A percentile compares a stretch with the other conserved stretches of the same genome.
These are phyloP conservation scores for Begonia masoniana DNA, from an alignment of 306 rosid species.

Conservation along the genomic window DNA sequence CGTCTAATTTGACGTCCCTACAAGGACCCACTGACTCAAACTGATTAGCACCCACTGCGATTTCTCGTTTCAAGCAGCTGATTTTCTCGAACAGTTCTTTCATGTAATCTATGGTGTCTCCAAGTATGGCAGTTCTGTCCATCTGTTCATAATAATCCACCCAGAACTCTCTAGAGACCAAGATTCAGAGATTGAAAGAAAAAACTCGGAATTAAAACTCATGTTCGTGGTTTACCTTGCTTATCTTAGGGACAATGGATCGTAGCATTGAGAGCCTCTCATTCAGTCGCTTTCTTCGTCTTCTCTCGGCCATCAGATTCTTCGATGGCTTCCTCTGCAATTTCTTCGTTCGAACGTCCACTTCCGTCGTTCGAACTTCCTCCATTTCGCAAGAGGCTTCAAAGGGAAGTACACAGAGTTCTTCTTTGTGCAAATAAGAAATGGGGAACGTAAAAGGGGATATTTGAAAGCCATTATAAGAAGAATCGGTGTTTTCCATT, in stretches of 20 bases:
- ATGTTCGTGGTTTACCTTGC: conserved; percentile 41
- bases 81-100: conserved; percentile 78
- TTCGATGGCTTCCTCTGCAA: conserved; percentile 82
- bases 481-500: neutral
- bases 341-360: conserved; percentile 46
- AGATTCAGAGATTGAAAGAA: too few relatives aligned
- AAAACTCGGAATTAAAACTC: neutral
- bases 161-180: too few relatives aligned
- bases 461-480: conserved; percentile 2
- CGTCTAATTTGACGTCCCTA: conserved; percentile 55
- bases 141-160: conserved; percentile 28
- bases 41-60: conserved; percentile 25
- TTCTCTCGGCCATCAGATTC: conserved; percentile 93
- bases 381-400: conserved; percentile 44
- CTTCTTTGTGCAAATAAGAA: too few relatives aligned
- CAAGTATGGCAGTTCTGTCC: conserved; percentile 94
- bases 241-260: conserved; percentile 94
- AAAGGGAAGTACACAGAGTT: too few relatives aligned
- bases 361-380: conserved; percentile 47
- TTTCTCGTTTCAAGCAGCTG: conserved; percentile 44
- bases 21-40: conserved; percentile 16
- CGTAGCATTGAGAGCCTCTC: conserved; percentile 93
- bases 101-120: conserved; percentile 93
- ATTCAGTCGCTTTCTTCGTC: conserved; percentile 75
- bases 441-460: conserved; percentile 6